Evolutionary conservation across 2,329 filamentous ascomycete species (phyloP).

Genomic region (Capronia epimyces): DNA sequence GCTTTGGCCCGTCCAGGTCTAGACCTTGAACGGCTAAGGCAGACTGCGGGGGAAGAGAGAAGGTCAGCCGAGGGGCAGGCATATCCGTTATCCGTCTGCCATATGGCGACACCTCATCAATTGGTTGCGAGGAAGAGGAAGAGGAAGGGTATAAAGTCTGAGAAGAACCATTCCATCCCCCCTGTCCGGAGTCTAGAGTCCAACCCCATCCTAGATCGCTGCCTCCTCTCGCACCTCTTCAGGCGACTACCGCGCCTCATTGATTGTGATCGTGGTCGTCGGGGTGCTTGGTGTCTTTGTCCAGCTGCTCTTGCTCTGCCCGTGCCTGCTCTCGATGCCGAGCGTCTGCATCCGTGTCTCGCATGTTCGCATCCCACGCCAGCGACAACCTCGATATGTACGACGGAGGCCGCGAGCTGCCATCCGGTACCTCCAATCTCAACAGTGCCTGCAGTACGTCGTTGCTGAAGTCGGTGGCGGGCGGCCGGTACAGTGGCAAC

Average conservation of each 20-base stretch:
- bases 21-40: neutral
- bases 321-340: neutral
- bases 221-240: too few species aligned
- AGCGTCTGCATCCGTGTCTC: neutral
- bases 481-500: slow-evolving; percentile 5
- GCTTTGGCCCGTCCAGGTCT: neutral
- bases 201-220: too few species aligned
- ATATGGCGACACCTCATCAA: neutral
- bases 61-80: neutral
- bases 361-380: neutral
- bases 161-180: too few species aligned
- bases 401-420: slow-evolving; percentile 9
- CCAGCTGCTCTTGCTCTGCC: neutral
- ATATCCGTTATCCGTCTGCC: too few species aligned
- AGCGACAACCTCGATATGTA: slow-evolving; percentile 11
- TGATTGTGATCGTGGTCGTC: too few species aligned
- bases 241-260: too few species aligned
- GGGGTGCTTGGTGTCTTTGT: neutral
- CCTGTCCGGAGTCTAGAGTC: too few species aligned
- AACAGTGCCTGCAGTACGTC: slow-evolving; percentile 11
- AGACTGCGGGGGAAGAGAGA: neutral
- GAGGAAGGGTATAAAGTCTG: too few species aligned
- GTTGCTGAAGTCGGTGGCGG: slow-evolving; percentile 10
- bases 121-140: too few species aligned
- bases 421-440: neutral